These are phyloP conservation scores for Populus alba DNA, from an alignment of 345 rosid genomes.

Conservation along the genomic window DNA sequence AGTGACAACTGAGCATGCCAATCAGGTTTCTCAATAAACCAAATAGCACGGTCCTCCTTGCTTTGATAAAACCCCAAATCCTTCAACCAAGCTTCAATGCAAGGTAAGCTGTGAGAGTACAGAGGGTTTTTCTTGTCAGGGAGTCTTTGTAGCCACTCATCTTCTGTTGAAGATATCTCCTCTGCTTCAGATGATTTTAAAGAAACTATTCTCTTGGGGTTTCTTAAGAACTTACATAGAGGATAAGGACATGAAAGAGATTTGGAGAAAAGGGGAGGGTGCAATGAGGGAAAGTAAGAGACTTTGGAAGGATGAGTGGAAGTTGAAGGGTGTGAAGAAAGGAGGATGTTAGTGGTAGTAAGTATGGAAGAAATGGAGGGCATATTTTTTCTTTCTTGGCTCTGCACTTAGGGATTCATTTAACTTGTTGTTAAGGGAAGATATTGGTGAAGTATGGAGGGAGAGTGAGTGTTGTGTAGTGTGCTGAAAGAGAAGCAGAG, in stretches of 20 bases:
- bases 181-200: conserved; percentile 64
- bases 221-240: conserved; percentile 13
- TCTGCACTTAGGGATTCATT: neutral
- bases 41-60: conserved; percentile 71
- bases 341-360: conserved; percentile 7
- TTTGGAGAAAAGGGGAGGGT: conserved; percentile 21
- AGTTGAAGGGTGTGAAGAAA: conserved; percentile 3
- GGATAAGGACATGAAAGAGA: conserved; percentile 10
- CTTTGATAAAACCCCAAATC: conserved; percentile 70
- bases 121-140: conserved; percentile 81
- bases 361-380: conserved; percentile 34
- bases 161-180: conserved; percentile 52
- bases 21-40: conserved; percentile 72
- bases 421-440: neutral
- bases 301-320: conserved; percentile 14
- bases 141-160: conserved; percentile 76
- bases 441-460: neutral
- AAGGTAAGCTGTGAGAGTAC: conserved; percentile 88
- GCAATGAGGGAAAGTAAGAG: conserved; percentile 14
- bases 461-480: neutral
- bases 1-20: conserved; percentile 91
- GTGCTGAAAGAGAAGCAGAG: no score
- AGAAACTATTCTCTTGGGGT: conserved; percentile 21
- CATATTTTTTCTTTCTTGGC: conserved; percentile 27
- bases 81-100: conserved; percentile 86